Percentiles rank a stretch among this genome's conserved stretches.
Evolutionary conservation across 805 yeast species (phyloP).

Genomic region (Yamadazyma akitaensis): DNA sequence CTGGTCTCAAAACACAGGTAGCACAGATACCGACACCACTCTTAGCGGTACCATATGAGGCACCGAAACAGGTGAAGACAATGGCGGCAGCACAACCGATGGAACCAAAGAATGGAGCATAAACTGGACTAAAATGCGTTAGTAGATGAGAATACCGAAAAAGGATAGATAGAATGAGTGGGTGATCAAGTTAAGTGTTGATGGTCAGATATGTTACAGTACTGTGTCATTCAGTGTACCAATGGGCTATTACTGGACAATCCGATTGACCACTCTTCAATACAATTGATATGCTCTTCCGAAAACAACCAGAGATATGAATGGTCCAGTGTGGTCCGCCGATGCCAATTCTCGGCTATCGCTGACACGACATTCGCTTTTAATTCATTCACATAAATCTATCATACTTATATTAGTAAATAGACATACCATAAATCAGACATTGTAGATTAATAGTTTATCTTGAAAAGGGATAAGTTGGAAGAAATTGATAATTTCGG

Average conservation of each 20-base stretch:
- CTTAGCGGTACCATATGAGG: slow-evolving; percentile 98
- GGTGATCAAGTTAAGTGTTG: no score
- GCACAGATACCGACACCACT: slow-evolving; percentile 99
- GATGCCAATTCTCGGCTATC: no score
- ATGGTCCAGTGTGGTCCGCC: no score
- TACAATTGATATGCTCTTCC: no score
- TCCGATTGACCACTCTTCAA: no score
- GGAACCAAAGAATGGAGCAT: slow-evolving; percentile 97
- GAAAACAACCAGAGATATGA: no score
- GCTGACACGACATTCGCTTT: no score
- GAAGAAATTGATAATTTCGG: slow-evolving; percentile 10
- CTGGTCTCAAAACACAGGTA: slow-evolving; percentile 96
- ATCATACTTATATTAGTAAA: background rate
- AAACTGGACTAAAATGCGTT: slow-evolving; percentile 56
- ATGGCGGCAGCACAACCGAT: slow-evolving; percentile 99
- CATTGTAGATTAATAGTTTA: slow-evolving; percentile 32
- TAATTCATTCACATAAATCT: background rate
- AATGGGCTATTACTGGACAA: no score
- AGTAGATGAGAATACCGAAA: slow-evolving; percentile 8
- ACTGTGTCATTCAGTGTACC: no score
- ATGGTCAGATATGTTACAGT: no score
- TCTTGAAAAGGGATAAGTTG: slow-evolving; percentile 10
- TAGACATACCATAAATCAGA: slow-evolving; percentile 72
- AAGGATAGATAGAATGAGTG: no score
- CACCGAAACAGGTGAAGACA: slow-evolving; percentile 98